Conservation (phyloP, 495 filamentous ascomycete genomes). For the Penicillium subrubescens region DNA sequence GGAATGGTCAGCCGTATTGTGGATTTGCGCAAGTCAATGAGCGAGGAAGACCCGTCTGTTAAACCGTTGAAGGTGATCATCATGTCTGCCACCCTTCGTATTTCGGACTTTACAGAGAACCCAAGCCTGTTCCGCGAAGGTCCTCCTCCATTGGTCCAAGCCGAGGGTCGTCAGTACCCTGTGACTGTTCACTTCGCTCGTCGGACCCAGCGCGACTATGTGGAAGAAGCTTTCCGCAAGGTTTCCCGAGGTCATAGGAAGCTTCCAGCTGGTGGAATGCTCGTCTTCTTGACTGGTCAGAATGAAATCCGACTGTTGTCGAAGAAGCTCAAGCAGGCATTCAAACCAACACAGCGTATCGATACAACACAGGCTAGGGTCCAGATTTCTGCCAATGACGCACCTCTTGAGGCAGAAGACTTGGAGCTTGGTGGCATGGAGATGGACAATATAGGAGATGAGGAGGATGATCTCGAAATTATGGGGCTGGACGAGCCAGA, state of each 20-base stretch:
- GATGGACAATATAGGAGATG: slow-evolving; percentile 43
- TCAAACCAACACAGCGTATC: slow-evolving; percentile 59
- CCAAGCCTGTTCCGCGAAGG: slow-evolving; percentile 70
- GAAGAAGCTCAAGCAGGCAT: slow-evolving; percentile 73
- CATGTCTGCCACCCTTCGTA: slow-evolving; percentile 94
- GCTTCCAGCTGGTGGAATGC: slow-evolving; percentile 86
- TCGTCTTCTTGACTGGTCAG: slow-evolving; percentile 95
- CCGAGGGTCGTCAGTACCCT: slow-evolving; percentile 90
- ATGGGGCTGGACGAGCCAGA: slow-evolving; percentile 52
- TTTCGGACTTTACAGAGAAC: slow-evolving; percentile 90
- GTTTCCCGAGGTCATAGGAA: slow-evolving; percentile 87
- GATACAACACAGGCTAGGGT: slow-evolving; percentile 62
- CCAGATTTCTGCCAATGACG: slow-evolving; percentile 74
- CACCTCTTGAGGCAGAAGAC: slow-evolving; percentile 82
- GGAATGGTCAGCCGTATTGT: slow-evolving; percentile 95
- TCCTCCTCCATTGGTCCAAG: slow-evolving; percentile 81
- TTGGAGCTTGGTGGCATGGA: slow-evolving; percentile 72
- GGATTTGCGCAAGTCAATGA: slow-evolving; percentile 69
- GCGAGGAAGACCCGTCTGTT: slow-evolving; percentile 59
- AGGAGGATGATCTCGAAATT: slow-evolving; percentile 50
- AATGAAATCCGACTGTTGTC: slow-evolving; percentile 82
- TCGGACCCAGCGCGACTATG: slow-evolving; percentile 81
- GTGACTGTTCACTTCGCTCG: slow-evolving; percentile 89
- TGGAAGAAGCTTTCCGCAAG: slow-evolving; percentile 86
- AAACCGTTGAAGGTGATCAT: slow-evolving; percentile 90